Conservation (phyloP, 208 protist species). For the Trypanosoma mega region DNA sequence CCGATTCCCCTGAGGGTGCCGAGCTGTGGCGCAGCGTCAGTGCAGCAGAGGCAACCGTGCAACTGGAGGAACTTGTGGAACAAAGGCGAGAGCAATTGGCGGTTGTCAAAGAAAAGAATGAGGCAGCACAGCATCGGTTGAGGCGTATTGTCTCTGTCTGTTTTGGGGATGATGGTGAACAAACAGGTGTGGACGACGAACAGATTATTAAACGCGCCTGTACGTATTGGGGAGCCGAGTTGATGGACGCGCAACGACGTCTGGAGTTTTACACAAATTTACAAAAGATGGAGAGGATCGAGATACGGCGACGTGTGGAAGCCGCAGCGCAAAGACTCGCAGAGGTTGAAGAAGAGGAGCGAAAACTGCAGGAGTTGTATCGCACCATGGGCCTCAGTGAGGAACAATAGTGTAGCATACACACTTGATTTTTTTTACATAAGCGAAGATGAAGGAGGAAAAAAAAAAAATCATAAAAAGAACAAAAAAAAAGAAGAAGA, state of each 20-base stretch:
- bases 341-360: slow-evolving; percentile 39
- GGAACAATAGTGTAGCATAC: background rate
- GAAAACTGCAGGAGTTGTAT: slow-evolving; percentile 51
- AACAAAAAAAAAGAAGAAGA: background rate
- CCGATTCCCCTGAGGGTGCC: background rate
- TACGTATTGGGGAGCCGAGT: slow-evolving; percentile 22
- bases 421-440: background rate
- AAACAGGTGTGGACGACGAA: background rate
- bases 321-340: slow-evolving; percentile 28
- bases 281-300: slow-evolving; percentile 28
- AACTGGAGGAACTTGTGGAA: slow-evolving; percentile 23
- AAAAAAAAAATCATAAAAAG: slow-evolving; percentile 8
- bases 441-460: slow-evolving; percentile 1
- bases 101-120: background rate
- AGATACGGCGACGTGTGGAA: slow-evolving; percentile 44
- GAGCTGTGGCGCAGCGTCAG: slow-evolving; percentile 22
- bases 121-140: background rate
- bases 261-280: slow-evolving; percentile 26
- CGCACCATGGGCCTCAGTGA: slow-evolving; percentile 19
- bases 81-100: slow-evolving; percentile 16
- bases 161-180: background rate
- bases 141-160: slow-evolving; percentile 21
- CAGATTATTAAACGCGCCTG: slow-evolving; percentile 16
- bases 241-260: slow-evolving; percentile 16
- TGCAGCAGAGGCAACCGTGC: slow-evolving; percentile 17